phyloP scores from a whole-genome alignment of 192 early-diverging fungal genomes.

The Cladochytrium replicatum region DNA sequence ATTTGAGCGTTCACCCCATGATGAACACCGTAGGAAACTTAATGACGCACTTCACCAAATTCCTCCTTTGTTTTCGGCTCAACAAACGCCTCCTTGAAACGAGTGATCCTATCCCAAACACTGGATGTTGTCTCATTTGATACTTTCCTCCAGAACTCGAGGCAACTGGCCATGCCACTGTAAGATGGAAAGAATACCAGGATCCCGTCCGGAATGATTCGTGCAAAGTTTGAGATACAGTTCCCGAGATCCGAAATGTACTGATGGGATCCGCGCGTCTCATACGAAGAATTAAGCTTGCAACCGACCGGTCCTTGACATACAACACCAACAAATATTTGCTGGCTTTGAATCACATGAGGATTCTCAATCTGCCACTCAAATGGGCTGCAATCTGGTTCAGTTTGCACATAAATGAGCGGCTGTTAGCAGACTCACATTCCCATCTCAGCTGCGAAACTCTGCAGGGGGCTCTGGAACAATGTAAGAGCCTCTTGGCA shows the following conservation, averaged over 20 bases:
- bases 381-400: conserved; percentile 18
- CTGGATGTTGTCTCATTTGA: not conserved
- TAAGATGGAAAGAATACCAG: conserved; percentile 48
- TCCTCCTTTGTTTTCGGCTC: conserved; percentile 43
- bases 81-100: conserved; percentile 29
- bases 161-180: conserved; percentile 23
- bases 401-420: conserved; percentile 15
- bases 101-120: conserved; percentile 20
- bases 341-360: conserved; percentile 55
- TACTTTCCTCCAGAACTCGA: conserved; percentile 26
- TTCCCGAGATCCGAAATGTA: conserved; percentile 41
- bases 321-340: conserved; percentile 48
- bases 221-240: conserved; percentile 27
- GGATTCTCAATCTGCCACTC: conserved; percentile 36
- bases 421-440: conserved; percentile 17
- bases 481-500: not conserved
- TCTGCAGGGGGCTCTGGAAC: conserved; percentile 35
- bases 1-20: conserved; percentile 18
- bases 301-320: conserved; percentile 31
- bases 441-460: conserved; percentile 46
- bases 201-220: conserved; percentile 39
- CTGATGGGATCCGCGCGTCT: conserved; percentile 12
- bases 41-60: conserved; percentile 20
- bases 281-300: conserved; percentile 37
- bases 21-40: conserved; percentile 11